These are phyloP conservation scores for Penicillium robsamsonii DNA, from an alignment of 495 filamentous ascomycete genomes.

Conservation along the genomic window DNA sequence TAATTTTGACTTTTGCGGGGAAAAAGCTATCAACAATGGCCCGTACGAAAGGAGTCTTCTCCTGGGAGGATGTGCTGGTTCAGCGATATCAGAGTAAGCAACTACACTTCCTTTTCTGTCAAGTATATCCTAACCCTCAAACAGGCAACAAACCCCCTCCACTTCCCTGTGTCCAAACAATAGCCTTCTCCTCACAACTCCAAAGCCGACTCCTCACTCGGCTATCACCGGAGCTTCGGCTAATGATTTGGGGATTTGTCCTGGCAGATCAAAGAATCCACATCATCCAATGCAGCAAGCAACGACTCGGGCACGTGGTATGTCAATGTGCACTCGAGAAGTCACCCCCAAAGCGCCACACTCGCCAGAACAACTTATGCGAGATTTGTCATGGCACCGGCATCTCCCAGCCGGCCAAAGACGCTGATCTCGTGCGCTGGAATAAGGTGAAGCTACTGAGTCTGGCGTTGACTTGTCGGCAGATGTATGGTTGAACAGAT, in stretches of 20 bases:
- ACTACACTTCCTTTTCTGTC: too few species aligned
- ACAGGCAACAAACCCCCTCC: slow-evolving; percentile 44
- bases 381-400: slow-evolving; percentile 41
- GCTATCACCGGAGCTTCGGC: slow-evolving; percentile 44
- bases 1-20: background rate
- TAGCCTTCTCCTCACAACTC: slow-evolving; percentile 16
- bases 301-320: slow-evolving; percentile 39
- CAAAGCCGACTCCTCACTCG: slow-evolving; percentile 39
- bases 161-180: slow-evolving; percentile 19
- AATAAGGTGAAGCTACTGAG: slow-evolving; percentile 14
- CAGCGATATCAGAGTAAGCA: slow-evolving; percentile 47
- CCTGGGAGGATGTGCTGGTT: slow-evolving; percentile 48
- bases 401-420: slow-evolving; percentile 25
- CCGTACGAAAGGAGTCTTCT: slow-evolving; percentile 45
- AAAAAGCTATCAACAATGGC: slow-evolving; percentile 28
- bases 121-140: too few species aligned
- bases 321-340: slow-evolving; percentile 32
- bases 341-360: background rate
- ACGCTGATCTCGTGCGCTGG: slow-evolving; percentile 10
- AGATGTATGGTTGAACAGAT: slow-evolving; percentile 21
- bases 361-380: slow-evolving; percentile 19
- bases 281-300: slow-evolving; percentile 38
- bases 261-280: slow-evolving; percentile 38
- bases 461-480: slow-evolving; percentile 25
- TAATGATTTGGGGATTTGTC: slow-evolving; percentile 47